A percentile compares a stretch with the other conserved stretches of the same genome.
Conservation (phyloP, 306 rosid species). For the Cucumis hystrix region DNA sequence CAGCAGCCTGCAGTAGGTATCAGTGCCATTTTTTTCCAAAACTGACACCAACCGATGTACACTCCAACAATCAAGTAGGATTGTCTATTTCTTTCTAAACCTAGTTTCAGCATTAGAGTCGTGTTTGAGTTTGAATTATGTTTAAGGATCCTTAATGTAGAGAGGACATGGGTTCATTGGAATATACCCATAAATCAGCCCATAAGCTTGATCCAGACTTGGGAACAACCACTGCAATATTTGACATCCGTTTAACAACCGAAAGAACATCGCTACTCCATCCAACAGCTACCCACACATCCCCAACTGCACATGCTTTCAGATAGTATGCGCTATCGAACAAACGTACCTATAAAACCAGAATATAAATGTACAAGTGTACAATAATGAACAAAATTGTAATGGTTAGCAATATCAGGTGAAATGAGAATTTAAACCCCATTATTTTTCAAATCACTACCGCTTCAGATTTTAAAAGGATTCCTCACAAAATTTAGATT, state of each 20-base stretch:
- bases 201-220: conserved; percentile 84
- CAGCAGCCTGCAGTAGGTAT: too few relatives aligned
- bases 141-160: neutral
- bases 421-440: neutral
- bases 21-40: too few relatives aligned
- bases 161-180: neutral
- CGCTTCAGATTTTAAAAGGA: neutral
- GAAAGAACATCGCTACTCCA: conserved; percentile 93
- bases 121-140: neutral
- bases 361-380: neutral
- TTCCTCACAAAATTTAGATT: too few relatives aligned
- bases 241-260: conserved; percentile 67
- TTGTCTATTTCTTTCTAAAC: neutral
- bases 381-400: neutral
- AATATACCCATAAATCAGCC: conserved; percentile 85
- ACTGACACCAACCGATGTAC: too few relatives aligned
- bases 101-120: neutral
- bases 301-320: conserved; percentile 86
- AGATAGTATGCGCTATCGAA: conserved; percentile 65
- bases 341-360: conserved; percentile 47
- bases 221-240: conserved; percentile 75
- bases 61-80: neutral
- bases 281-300: conserved; percentile 93
- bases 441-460: neutral
- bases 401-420: neutral